Evolutionary conservation across 805 yeast species (phyloP).

Genomic region (Diddensiella caesifluorescens): DNA sequence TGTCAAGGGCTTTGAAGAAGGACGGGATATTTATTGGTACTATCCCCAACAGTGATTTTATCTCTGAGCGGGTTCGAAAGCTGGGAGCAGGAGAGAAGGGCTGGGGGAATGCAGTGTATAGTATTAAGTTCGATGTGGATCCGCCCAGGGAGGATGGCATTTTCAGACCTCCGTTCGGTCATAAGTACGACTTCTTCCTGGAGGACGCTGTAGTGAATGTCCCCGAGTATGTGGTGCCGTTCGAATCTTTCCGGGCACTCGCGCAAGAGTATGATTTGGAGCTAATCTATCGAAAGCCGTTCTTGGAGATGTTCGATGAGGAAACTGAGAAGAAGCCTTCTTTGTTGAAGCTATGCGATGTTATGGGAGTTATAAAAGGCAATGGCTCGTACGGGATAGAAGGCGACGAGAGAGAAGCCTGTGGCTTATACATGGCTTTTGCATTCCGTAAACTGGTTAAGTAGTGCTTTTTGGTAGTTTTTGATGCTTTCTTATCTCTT

Average conservation of each 20-base stretch:
- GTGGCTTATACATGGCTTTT: constrained; percentile 79
- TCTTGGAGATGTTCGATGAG: constrained; percentile 73
- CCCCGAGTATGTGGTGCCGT: constrained; percentile 95
- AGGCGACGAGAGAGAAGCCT: constrained; percentile 83
- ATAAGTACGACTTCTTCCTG: constrained; percentile 72
- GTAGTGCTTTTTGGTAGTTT: too few relatives aligned
- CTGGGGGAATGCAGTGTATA: constrained; percentile 84
- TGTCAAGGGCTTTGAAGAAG: constrained; percentile 63
- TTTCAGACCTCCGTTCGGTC: constrained; percentile 77
- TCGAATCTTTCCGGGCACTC: constrained; percentile 74
- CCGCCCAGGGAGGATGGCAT: constrained; percentile 72
- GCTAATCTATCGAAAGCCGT: constrained; percentile 66
- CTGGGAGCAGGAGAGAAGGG: constrained; percentile 46
- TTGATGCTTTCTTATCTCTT: too few relatives aligned
- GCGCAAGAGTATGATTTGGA: constrained; percentile 80
- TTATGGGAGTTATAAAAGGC: constrained; percentile 49
- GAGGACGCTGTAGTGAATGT: constrained; percentile 95
- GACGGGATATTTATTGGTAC: constrained; percentile 95
- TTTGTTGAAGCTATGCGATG: constrained; percentile 27
- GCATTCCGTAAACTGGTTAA: constrained; percentile 59
- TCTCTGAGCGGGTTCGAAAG: constrained; percentile 53
- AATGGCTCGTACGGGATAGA: constrained; percentile 84
- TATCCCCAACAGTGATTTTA: constrained; percentile 85
- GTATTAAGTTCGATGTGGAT: constrained; percentile 70
- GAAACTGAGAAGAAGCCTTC: constrained; percentile 55